phyloP scores from a whole-genome alignment of 2,329 filamentous ascomycete genomes.

The Cyphellophora europaea region DNA sequence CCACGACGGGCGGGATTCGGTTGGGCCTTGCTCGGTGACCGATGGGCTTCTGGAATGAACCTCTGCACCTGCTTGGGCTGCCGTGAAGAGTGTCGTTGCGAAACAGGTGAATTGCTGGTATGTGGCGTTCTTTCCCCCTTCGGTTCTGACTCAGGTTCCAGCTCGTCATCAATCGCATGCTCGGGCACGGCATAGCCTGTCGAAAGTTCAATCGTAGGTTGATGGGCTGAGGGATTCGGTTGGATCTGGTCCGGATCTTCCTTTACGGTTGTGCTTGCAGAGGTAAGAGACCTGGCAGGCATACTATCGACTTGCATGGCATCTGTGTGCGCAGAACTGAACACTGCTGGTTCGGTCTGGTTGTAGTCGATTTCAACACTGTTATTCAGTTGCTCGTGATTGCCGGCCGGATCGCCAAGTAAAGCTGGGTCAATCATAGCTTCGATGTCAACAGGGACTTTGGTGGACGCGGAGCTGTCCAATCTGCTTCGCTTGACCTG shows the following conservation, averaged over 20 bases:
- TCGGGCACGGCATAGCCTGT: slow-evolving; percentile 13
- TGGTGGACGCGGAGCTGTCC: slow-evolving; percentile 6
- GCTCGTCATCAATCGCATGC: slow-evolving; percentile 3
- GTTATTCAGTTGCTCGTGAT: background rate
- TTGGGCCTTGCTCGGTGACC: slow-evolving; percentile 9
- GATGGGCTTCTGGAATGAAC: slow-evolving; percentile 26
- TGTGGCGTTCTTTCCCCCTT: background rate
- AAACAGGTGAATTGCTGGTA: background rate
- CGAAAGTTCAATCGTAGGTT: background rate
- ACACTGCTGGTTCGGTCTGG: background rate
- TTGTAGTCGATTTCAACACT: background rate
- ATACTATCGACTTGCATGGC: no score
- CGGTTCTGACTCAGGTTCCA: background rate
- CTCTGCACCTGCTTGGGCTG: slow-evolving; percentile 32
- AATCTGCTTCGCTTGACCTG: slow-evolving; percentile 24
- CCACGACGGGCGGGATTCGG: slow-evolving; percentile 10
- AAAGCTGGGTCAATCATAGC: slow-evolving; percentile 17
- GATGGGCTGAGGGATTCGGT: background rate
- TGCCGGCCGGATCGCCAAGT: background rate
- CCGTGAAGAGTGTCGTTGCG: slow-evolving; percentile 29
- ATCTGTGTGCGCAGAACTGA: no score
- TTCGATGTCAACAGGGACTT: slow-evolving; percentile 12
- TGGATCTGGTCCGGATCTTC: background rate
- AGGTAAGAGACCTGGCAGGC: background rate
- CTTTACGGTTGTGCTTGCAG: background rate